phyloP scores from a whole-genome alignment of 768 basidiomycete species.

The Collybia nuda region DNA sequence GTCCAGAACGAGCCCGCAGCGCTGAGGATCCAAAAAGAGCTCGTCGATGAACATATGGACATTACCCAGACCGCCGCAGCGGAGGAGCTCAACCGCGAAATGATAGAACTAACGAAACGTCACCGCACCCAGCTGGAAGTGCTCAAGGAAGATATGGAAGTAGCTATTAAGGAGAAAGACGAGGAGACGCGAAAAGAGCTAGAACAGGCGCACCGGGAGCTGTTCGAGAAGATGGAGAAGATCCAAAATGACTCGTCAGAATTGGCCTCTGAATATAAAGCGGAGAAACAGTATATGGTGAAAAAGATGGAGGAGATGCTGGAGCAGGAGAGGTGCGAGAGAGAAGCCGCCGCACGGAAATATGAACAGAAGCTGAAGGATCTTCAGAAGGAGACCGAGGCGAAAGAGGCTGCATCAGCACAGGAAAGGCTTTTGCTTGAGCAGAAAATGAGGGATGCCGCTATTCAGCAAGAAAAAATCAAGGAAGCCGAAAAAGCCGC shows the following conservation, averaged over 20 bases:
- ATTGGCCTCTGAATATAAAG: neutral
- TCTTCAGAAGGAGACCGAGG: too few relatives aligned
- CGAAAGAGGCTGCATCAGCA: too few relatives aligned
- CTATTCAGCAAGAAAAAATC: too few relatives aligned
- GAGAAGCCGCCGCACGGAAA: neutral
- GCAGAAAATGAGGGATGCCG: too few relatives aligned
- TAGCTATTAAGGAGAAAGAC: neutral
- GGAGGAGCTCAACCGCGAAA: conserved; percentile 5
- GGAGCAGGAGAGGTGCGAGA: neutral
- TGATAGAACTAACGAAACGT: conserved; percentile 1
- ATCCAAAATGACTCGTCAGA: neutral
- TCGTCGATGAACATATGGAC: conserved; percentile 15
- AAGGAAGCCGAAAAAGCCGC: too few relatives aligned
- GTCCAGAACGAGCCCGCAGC: conserved; percentile 6
- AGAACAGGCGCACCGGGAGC: neutral
- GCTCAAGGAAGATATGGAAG: conserved; percentile 3
- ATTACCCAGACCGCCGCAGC: conserved; percentile 35
- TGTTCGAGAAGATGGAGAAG: neutral
- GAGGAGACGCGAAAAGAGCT: neutral
- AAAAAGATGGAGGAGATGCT: neutral
- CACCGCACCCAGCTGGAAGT: neutral
- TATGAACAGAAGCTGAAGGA: too few relatives aligned
- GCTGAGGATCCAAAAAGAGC: conserved; percentile 15
- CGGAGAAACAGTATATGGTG: neutral
- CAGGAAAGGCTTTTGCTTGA: too few relatives aligned